Evolutionary conservation across 345 rosid genomes (phyloP), one percentile per base, ranked within the genome.

Genomic region (Euphorbia peplus): DNA sequence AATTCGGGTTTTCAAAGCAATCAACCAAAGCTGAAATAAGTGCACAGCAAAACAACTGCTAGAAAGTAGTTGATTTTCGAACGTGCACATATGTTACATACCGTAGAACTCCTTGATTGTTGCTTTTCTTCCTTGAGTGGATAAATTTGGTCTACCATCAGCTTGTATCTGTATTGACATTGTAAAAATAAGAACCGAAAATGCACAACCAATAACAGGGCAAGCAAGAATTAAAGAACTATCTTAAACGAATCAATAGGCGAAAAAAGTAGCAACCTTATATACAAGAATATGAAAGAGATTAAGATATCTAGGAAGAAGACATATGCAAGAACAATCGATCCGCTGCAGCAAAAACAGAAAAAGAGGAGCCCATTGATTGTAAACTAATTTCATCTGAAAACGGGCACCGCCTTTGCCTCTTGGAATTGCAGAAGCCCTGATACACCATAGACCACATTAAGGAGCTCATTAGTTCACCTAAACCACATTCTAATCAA

Each of bases 351-450:
- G 82, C 80, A 91, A 70, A 82, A 85, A 87, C 56, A 90, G 78
- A 72, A 82, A 79, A 71, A 95, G 79, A 2, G 99, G 96, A 70
- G 96, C 91, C 84, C 88, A 83, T 60, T 84, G 89, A 82, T 91
- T 85, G 79, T 85, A 87, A 16, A 87, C 91, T 83, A 95, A 70
- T 81, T 91, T 91, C 99, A 95, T 89, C 75, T 87, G 93, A 66
- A 95, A 83, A 8, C 76, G 83, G 0, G 83, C 84, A 52, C 96
- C 93, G 24, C 85, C 80, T 74, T 91, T 91, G 19, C 83, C 91
- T 78, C 81, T 84, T 11, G 99, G 99, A 73, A 95, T 90, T 72
- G 88, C 87, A 64, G 88, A 85, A 65, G 99, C 95, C 80, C 99
- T 95, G 70, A 52, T 47, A 19, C 59, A 60, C 50, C 60, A 53